Base-by-base conservation (phyloP, 352 stramenopile species). In the Albugo candida region DNA sequence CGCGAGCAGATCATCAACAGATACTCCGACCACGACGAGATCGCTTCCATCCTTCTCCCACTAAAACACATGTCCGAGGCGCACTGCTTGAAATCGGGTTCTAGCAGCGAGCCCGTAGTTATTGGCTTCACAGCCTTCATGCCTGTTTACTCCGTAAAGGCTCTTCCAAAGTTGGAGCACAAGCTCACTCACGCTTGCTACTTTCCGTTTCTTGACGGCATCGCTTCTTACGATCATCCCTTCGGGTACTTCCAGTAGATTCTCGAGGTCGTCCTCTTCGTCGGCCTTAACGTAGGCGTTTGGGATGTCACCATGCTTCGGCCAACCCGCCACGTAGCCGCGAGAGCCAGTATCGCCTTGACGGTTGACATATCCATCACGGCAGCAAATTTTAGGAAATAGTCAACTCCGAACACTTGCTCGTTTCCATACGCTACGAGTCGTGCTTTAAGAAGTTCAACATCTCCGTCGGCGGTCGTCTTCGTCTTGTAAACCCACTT, bases 401-500 rank as follows among this genome's bases (percentile, higher is more conserved):
- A 55, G 50, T 52, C 41, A 13, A 52, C 41, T n/a, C 42, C 43
- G 6, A 48, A n/a, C 11, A 37, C 13, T 34, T 55, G 50, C 0
- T 48, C 14, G 20, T 37, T 40, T 16, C 43, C 50, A 34, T 42
- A 20, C n/a, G 45, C 45, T 13, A 55, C 50, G 12, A 55, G 5
- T 14, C 50, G 43, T 14, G 41, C 50, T 34, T 55, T 55, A n/a
- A 36, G 47, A 8, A 39, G n/a, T 14, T 51, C 50, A 24, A 55
- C 31, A 0, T 21, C 44, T 13, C 50, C 43, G 38, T 54, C 17
- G 20, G 43, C 1, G 5, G 24, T 42, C 16, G 6, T 43, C 48
- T 52, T 55, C 16, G 47, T 4, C 12, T 53, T 38, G 13, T 48
- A 52, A 5, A 55, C 50, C 50, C 50, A 55, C 12, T 53, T 16